Evolutionary conservation across 2,329 filamentous ascomycete genomes (phyloP), one percentile per base, ranked within the genome.

Genomic region (Cytospora chrysosperma): DNA sequence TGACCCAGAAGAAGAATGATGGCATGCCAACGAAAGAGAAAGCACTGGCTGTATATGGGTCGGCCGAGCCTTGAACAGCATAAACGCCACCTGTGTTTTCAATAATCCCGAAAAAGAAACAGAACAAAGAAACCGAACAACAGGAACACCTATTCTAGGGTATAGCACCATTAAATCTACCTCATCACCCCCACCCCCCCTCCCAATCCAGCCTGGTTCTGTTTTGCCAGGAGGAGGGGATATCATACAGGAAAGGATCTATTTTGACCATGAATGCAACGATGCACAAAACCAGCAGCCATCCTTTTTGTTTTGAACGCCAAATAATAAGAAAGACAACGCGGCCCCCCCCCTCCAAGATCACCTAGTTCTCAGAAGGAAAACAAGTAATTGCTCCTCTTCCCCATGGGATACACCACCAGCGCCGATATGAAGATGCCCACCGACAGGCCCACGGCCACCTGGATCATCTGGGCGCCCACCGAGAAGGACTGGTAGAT

Each of bases 401-500:
- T 50, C 17, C 61, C 51, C 13, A 59, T 51, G 17, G 51, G 56
- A 30, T 59, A 56, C 28, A 56, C 56, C 52, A 63, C 51, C 24
- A 59, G 40, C 19, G 56, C 56, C 5, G 61, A 59, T 32, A 59
- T 21, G 26, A 59, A 63, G 3, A 63, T 47, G 5, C 60, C 60
- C 6, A 62, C 60, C 8, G 60, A 55, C 4, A 62, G 27, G 3
- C 61, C 56, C 10, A 63, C 57, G 7, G 61, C 56, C 13, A 63
- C 61, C n/a, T 52, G 54, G 19, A 63, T 63, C 61, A 63, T 63
- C 56, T 63, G 61, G 4, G 61, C 56, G 13, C 61, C 61, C 19
- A 63, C 61, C 27, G 56, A 59, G 13, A 63, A 63, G 51, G 56
- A 59, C 24, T 63, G 61, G 26, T 59, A 63, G 4, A 63, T 59